Conservation (phyloP, 306 rosid genomes). For the Gastrolobium bilobum region DNA sequence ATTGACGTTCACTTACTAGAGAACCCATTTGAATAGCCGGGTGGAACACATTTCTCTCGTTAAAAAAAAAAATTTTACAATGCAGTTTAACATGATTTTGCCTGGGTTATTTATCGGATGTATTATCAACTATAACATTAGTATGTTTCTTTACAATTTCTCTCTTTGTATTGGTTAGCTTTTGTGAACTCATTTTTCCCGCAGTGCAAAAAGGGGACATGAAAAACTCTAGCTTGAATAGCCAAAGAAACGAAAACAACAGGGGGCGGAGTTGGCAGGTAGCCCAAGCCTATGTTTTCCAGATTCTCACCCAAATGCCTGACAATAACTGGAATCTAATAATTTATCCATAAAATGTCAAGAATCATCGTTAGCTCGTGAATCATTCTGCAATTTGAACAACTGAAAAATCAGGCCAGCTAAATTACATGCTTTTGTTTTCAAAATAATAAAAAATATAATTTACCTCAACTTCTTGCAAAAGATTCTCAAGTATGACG, state of each 20-base stretch:
- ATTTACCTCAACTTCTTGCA: slow-evolving; percentile 69
- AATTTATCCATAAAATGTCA: slow-evolving; percentile 51
- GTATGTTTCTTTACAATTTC: slow-evolving; percentile 55
- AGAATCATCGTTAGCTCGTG: slow-evolving; percentile 52
- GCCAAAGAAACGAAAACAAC: slow-evolving; percentile 37
- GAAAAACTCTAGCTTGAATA: slow-evolving; percentile 49
- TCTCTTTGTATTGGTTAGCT: slow-evolving; percentile 57
- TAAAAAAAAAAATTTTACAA: slow-evolving; percentile 33
- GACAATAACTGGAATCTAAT: slow-evolving; percentile 57
- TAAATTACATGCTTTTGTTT: background rate
- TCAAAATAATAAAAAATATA: background rate
- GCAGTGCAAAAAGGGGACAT: slow-evolving; percentile 13
- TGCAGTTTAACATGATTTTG: slow-evolving; percentile 34
- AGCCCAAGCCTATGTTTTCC: too few relatives aligned
- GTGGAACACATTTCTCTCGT: slow-evolving; percentile 40
- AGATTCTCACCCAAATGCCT: slow-evolving; percentile 54
- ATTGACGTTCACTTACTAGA: background rate
- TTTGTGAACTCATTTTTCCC: slow-evolving; percentile 44
- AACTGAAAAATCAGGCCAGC: slow-evolving; percentile 36
- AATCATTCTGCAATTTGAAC: slow-evolving; percentile 67
- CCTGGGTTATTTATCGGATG: slow-evolving; percentile 33
- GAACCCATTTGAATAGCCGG: slow-evolving; percentile 6
- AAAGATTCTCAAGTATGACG: slow-evolving; percentile 76
- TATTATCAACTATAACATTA: slow-evolving; percentile 49
- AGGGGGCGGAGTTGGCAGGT: too few relatives aligned